Conservation (phyloP, 768 basidiomycete genomes). For the Crucibulum laeve region DNA sequence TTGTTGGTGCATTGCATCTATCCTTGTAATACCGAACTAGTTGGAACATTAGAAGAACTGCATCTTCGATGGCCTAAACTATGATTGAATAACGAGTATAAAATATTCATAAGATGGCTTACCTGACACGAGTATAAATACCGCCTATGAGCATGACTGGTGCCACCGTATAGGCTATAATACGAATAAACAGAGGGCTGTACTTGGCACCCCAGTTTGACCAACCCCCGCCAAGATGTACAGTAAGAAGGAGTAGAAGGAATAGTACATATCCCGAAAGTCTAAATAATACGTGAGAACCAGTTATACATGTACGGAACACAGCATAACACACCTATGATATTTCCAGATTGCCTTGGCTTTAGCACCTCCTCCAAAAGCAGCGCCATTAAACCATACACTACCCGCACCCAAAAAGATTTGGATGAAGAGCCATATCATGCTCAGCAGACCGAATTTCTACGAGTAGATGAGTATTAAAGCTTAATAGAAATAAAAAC, state of each 20-base stretch:
- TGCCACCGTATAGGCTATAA: conserved; percentile 51
- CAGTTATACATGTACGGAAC: not conserved
- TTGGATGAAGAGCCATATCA: conserved; percentile 61
- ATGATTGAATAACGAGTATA: not conserved
- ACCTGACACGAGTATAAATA: conserved; percentile 52
- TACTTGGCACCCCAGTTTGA: conserved; percentile 51
- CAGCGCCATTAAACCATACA: conserved; percentile 68
- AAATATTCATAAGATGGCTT: conserved; percentile 11
- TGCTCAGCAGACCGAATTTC: conserved; percentile 61
- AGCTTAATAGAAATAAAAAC: not conserved
- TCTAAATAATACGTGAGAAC: conserved; percentile 25
- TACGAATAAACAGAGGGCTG: conserved; percentile 30
- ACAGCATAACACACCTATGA: conserved; percentile 47
- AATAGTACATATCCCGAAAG: conserved; percentile 73
- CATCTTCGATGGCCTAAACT: conserved; percentile 59
- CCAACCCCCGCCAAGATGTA: conserved; percentile 67
- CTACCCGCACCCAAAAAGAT: conserved; percentile 64
- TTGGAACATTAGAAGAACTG: conserved; percentile 35
- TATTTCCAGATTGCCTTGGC: conserved; percentile 83
- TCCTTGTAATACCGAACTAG: not conserved
- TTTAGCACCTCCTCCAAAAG: conserved; percentile 66
- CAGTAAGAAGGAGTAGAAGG: conserved; percentile 53
- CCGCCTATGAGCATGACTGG: conserved; percentile 43
- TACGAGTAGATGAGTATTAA: conserved; percentile 17
- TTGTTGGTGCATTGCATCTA: not conserved